Conservation (phyloP, 1,284 basidiomycete genomes). For the Paramarasmius palmivorus region DNA sequence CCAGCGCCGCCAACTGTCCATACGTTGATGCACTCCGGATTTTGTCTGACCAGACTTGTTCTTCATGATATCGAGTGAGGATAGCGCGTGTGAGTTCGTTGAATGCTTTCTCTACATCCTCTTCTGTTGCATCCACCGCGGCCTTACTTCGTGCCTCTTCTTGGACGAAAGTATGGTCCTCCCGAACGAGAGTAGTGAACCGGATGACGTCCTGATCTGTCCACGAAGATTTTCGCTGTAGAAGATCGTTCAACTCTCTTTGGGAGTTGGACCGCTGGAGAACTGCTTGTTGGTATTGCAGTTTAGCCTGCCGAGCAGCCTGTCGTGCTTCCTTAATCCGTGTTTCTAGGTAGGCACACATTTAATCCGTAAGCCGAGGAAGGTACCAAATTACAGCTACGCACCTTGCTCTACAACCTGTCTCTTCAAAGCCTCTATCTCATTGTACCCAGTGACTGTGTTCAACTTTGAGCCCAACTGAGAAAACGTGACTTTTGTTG, state of each 20-base stretch:
- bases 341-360: constrained; percentile 46
- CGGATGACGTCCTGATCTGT: constrained; percentile 77
- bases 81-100: constrained; percentile 84
- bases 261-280: constrained; percentile 77
- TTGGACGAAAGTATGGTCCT: constrained; percentile 84
- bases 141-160: constrained; percentile 71
- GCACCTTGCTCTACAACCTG: constrained; percentile 81
- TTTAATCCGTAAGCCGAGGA: constrained; percentile 3
- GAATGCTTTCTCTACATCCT: constrained; percentile 82
- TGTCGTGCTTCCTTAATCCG: constrained; percentile 60
- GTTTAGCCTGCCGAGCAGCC: constrained; percentile 69
- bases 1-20: constrained; percentile 80
- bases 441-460: constrained; percentile 85
- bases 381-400: constrained; percentile 25
- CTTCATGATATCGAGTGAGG: constrained; percentile 90
- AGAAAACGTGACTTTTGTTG: constrained; percentile 61
- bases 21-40: constrained; percentile 92
- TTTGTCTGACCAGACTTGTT: constrained; percentile 97
- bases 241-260: constrained; percentile 86
- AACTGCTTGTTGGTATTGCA: constrained; percentile 74
- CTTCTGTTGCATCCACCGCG: constrained; percentile 67
- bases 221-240: constrained; percentile 90
- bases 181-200: constrained; percentile 85
- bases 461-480: constrained; percentile 80
- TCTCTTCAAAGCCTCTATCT: constrained; percentile 82